A percentile compares a stretch with the other conserved stretches of the same genome.
These are phyloP conservation scores for Claviceps quebecensis DNA, from an alignment of 2,329 filamentous ascomycete species.

Conservation along the genomic window DNA sequence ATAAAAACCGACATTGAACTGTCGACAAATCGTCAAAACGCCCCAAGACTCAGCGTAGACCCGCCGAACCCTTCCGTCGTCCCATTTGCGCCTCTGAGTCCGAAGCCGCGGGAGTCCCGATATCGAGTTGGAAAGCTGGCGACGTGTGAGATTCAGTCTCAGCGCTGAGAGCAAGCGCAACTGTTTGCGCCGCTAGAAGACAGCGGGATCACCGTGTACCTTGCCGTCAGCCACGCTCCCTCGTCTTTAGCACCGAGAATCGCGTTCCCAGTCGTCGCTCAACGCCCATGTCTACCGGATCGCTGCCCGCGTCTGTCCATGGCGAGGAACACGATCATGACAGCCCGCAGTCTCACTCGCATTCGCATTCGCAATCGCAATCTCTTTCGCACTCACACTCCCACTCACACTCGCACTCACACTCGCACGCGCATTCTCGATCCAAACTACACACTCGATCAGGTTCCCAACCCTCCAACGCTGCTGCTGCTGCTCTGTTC, in stretches of 20 bases:
- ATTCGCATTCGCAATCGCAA: conserved; percentile 16
- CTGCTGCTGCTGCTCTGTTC: conserved; percentile 11
- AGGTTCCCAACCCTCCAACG: conserved; percentile 18
- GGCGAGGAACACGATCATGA: conserved; percentile 16
- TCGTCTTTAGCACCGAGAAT: conserved; percentile 30
- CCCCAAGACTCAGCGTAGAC: too few relatives aligned
- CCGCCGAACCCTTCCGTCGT: too few relatives aligned
- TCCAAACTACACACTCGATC: conserved; percentile 17
- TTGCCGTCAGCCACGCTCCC: conserved; percentile 37
- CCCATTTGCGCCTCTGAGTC: too few relatives aligned
- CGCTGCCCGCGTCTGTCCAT: conserved; percentile 17
- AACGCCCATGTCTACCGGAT: conserved; percentile 24
- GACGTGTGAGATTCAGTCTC: not conserved
- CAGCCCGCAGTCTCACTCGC: conserved; percentile 14
- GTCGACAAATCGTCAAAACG: too few relatives aligned
- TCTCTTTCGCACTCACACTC: not conserved
- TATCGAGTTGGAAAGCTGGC: not conserved
- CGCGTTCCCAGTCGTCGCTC: conserved; percentile 26
- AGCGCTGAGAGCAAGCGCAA: not conserved
- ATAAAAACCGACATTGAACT: too few relatives aligned
- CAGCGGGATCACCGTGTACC: conserved; percentile 38
- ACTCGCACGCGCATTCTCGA: conserved; percentile 14
- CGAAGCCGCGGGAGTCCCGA: not conserved
- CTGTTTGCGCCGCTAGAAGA: not conserved
- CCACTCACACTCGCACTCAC: conserved; percentile 1